Percentiles rank a stretch among this genome's conserved stretches.
Evolutionary conservation across 2,329 filamentous ascomycete species (phyloP).

Genomic region (Trichothecium roseum): DNA sequence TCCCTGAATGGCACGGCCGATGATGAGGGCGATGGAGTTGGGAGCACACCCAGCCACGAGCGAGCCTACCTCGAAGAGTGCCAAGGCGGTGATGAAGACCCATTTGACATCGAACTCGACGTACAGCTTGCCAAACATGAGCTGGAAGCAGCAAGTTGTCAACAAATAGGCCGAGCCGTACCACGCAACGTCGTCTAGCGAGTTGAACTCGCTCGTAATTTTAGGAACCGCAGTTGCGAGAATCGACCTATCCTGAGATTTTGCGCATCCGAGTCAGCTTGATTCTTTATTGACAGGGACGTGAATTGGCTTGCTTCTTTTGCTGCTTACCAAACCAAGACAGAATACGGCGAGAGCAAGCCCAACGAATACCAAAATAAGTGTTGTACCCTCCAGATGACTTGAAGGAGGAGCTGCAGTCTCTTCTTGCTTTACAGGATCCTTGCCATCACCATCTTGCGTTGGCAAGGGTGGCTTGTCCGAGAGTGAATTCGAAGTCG

Average conservation of each 20-base stretch:
- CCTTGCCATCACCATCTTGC: too few relatives aligned
- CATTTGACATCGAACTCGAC: constrained; percentile 34
- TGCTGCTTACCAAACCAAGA: background rate
- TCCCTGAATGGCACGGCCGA: constrained; percentile 9
- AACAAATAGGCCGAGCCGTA: constrained; percentile 46
- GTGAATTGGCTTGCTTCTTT: too few relatives aligned
- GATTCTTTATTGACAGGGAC: too few relatives aligned
- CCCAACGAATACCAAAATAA: background rate
- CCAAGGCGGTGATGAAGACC: constrained; percentile 9
- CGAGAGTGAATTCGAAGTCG: too few relatives aligned
- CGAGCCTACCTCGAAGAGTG: constrained; percentile 7
- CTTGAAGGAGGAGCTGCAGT: background rate
- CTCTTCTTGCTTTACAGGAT: too few relatives aligned
- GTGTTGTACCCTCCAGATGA: background rate
- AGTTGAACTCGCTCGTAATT: constrained; percentile 46
- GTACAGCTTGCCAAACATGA: constrained; percentile 43
- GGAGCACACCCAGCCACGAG: constrained; percentile 7
- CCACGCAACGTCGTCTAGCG: constrained; percentile 52
- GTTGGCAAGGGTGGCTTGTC: too few relatives aligned
- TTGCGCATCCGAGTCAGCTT: background rate
- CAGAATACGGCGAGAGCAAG: background rate
- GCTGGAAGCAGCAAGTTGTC: constrained; percentile 17
- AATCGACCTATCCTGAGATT: constrained; percentile 38
- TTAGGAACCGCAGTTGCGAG: constrained; percentile 45
- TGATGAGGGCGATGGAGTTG: constrained; percentile 7